These are phyloP conservation scores for Hygrophorus russula DNA, from an alignment of 768 basidiomycete genomes.

Conservation along the genomic window DNA sequence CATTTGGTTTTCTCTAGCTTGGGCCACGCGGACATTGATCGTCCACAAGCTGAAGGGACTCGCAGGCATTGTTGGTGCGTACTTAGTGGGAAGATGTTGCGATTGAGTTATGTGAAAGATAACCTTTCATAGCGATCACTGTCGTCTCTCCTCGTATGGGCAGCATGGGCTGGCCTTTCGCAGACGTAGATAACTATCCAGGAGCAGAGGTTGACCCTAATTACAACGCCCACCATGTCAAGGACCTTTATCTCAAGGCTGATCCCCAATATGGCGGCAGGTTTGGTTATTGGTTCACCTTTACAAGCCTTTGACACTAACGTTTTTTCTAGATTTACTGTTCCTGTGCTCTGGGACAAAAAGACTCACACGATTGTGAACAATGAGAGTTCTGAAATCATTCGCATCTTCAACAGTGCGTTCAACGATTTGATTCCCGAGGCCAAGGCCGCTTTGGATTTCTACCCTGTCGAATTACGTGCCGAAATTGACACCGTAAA, in stretches of 20 bases:
- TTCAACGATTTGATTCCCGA: conserved; percentile 66
- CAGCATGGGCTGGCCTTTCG: conserved; percentile 79
- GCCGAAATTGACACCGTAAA: conserved; percentile 78
- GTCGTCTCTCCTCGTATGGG: conserved; percentile 85
- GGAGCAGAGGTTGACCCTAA: conserved; percentile 70
- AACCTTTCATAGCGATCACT: conserved; percentile 45
- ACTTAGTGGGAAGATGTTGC: neutral
- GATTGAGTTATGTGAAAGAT: neutral
- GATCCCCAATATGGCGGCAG: conserved; percentile 63
- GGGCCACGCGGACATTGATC: conserved; percentile 90
- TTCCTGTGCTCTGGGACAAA: conserved; percentile 91
- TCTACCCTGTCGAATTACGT: conserved; percentile 67
- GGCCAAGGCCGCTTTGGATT: conserved; percentile 55
- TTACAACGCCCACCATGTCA: conserved; percentile 57
- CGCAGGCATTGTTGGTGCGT: conserved; percentile 70
- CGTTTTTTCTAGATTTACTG: conserved; percentile 53
- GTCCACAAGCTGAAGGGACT: conserved; percentile 87
- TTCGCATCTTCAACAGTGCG: conserved; percentile 82
- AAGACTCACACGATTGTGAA: conserved; percentile 82
- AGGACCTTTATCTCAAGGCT: conserved; percentile 75
- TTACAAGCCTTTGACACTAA: neutral
- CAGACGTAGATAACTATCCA: conserved; percentile 52
- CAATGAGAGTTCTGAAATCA: conserved; percentile 93
- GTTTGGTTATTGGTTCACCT: conserved; percentile 19
- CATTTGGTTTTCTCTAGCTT: conserved; percentile 47